Percentiles rank a stretch among this genome's conserved stretches.
These are phyloP conservation scores for Eustoma russellianum DNA, from an alignment of 257 asterid genomes.

Conservation along the genomic window DNA sequence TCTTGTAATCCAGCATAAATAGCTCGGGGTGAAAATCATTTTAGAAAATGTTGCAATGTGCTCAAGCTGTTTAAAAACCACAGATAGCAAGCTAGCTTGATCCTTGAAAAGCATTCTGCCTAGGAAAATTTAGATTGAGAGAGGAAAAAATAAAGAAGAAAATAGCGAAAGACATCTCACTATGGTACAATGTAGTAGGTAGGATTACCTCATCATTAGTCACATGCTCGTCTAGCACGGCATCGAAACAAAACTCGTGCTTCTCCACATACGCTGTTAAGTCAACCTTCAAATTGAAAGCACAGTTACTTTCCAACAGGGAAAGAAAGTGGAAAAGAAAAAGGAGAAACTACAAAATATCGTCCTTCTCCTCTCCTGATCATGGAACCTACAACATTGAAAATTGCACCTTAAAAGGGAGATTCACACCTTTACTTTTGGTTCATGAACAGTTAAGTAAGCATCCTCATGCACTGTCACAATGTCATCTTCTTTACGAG, in stretches of 20 bases:
- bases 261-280: slow-evolving; percentile 96
- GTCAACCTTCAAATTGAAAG: slow-evolving; percentile 63
- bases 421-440: slow-evolving; percentile 62
- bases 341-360: background rate
- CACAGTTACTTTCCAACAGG: slow-evolving; percentile 22
- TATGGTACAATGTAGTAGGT: no score
- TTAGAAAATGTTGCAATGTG: no score
- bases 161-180: no score
- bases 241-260: slow-evolving; percentile 95
- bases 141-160: background rate
- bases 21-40: no score
- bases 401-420: background rate
- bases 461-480: slow-evolving; percentile 67
- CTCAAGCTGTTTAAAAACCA: no score
- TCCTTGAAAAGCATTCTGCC: no score
- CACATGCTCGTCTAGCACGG: slow-evolving; percentile 85
- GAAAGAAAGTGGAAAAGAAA: slow-evolving; percentile 1
- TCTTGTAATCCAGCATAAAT: no score
- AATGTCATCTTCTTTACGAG: slow-evolving; percentile 87
- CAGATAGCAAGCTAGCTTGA: no score
- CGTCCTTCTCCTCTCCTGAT: background rate
- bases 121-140: no score
- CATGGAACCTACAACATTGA: background rate
- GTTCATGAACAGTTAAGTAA: no score
- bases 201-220: slow-evolving; percentile 83